Evolutionary conservation across 371 early-diverging fungal genomes (phyloP).

Genomic region (Mucor mucedo): DNA sequence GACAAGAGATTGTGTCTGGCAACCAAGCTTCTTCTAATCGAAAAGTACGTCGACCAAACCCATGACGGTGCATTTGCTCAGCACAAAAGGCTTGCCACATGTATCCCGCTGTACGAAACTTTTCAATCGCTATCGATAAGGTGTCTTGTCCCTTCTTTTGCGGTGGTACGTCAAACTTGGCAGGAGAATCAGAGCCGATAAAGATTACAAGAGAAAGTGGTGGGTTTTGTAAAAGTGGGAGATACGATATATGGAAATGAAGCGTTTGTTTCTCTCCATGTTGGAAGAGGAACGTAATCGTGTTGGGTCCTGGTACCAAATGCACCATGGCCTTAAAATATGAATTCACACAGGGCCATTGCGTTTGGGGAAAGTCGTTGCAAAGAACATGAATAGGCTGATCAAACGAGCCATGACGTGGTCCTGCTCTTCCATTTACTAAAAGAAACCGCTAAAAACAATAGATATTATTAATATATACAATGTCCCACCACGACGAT

Average conservation of each 20-base stretch:
- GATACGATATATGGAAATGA: constrained; percentile 50
- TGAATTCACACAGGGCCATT: constrained; percentile 62
- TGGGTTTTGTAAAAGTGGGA: constrained; percentile 61
- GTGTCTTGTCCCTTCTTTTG: constrained; percentile 53
- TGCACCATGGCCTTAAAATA: constrained; percentile 70
- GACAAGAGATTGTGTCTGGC: constrained; percentile 53
- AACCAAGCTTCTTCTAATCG: constrained; percentile 64
- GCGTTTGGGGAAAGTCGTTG: constrained; percentile 55
- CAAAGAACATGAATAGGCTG: constrained; percentile 43
- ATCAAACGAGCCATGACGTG: constrained; percentile 32
- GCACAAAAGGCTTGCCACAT: constrained; percentile 78
- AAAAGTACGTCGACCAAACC: constrained; percentile 63
- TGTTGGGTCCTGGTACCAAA: constrained; percentile 62
- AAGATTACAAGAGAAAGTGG: constrained; percentile 63
- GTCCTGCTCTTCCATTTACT: constrained; percentile 60
- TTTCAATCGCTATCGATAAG: constrained; percentile 54
- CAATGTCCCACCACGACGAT: not conserved
- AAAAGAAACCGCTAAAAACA: constrained; percentile 55
- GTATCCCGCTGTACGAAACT: constrained; percentile 67
- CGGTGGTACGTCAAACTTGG: constrained; percentile 65
- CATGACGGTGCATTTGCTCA: constrained; percentile 71
- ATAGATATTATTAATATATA: not conserved
- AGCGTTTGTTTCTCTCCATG: constrained; percentile 13
- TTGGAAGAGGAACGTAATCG: constrained; percentile 47
- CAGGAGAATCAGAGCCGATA: constrained; percentile 62